Evolutionary conservation across 202 grass and related monocot species (phyloP), one percentile per base, ranked within the genome.

Genomic region (Musa balbisiana): DNA sequence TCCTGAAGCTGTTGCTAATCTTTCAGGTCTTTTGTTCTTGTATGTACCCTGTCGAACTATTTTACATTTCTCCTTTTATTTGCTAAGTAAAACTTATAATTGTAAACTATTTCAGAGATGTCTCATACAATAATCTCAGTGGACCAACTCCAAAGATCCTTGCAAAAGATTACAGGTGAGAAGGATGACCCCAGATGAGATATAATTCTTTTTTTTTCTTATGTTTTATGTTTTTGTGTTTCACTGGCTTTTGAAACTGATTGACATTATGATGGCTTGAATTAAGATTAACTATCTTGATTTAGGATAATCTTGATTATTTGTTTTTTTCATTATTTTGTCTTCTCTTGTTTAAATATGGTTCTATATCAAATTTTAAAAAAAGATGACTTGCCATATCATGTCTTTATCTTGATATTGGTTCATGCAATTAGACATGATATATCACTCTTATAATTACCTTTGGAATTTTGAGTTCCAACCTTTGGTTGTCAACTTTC

Each of bases 21-120:
- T 94, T 86, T 78, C 81, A 80, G 88, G 89, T 78, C 91, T 99
- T 82, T 86, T 88, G 83, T 99, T 99, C 85, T 87, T 99, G 95
- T 99, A 92, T 77, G 95, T 90, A 76, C 62, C 80, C 67, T 69
- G 62, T 80, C 26, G 51, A 64, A 81, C 59, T 85, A 24, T 78
- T 72, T 72, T 11, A 80, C 71, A 24, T 9, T 62, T 67, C 63
- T 49, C 84, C 15, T 75, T 75, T 69, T 15, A 51, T 52, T 64
- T 17, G 73, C 76, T 10, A 52, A 75, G 80, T 82, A 55, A 74
- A 77, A 67, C 74, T 88, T 77, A 94, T 53, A 51, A 27, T 27
- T 16, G 64, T 22, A 69, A 80, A 62, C 74, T 85, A 75, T 87
- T 93, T 73, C 91, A 99, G 95, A 64, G 95, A 99, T 56, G 83